Conservation (phyloP, 768 basidiomycete genomes). For the Hericium rajendrae region DNA sequence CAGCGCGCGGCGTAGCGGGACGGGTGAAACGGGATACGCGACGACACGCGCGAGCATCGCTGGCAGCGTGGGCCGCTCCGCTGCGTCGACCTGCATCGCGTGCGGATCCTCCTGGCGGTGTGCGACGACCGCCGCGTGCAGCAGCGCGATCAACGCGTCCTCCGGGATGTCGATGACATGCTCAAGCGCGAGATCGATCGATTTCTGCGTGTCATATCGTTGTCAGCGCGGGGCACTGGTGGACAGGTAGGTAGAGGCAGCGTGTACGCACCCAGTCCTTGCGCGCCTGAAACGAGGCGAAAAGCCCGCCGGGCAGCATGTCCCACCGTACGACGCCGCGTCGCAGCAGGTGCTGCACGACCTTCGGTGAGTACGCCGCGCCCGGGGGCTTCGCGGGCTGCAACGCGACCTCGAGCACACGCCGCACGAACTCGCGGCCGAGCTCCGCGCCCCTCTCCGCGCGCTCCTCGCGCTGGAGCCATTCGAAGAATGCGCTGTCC, state of each 20-base stretch:
- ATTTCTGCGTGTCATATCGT: constrained; percentile 12
- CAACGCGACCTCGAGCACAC: constrained; percentile 43
- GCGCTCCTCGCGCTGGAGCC: constrained; percentile 29
- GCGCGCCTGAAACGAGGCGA: constrained; percentile 40
- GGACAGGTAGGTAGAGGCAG: neutral
- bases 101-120: constrained; percentile 21
- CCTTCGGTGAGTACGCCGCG: constrained; percentile 43
- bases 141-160: constrained; percentile 45
- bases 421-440: constrained; percentile 49
- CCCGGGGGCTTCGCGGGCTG: constrained; percentile 23
- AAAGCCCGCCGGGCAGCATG: constrained; percentile 54
- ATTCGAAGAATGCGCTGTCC: constrained; percentile 51
- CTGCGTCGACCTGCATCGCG: constrained; percentile 30
- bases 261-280: constrained; percentile 55
- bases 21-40: constrained; percentile 30
- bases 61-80: constrained; percentile 25
- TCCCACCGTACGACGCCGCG: constrained; percentile 42
- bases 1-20: constrained; percentile 39
- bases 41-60: constrained; percentile 30
- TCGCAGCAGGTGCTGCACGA: constrained; percentile 50
- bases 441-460: constrained; percentile 11
- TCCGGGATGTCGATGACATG: constrained; percentile 58
- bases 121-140: constrained; percentile 34
- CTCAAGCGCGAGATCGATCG: constrained; percentile 40
- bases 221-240: neutral